Evolutionary conservation across 352 stramenopile species (phyloP).

Genomic region (Heterotrichella gracilis): DNA sequence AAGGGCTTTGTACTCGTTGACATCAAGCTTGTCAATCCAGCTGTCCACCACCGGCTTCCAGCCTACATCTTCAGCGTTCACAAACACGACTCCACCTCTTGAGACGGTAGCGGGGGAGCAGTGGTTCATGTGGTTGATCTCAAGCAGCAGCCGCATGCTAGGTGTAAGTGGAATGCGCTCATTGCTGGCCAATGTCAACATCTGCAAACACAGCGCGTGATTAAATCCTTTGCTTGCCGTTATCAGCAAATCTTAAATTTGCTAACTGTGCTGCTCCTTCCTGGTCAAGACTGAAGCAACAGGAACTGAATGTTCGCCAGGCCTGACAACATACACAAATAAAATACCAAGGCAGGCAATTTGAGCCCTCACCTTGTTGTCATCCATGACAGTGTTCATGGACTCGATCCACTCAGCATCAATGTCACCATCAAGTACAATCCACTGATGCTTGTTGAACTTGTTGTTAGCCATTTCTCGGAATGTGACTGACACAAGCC

Average conservation of each 20-base stretch:
- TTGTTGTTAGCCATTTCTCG: slow-evolving; percentile 57
- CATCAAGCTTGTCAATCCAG: slow-evolving; percentile 33
- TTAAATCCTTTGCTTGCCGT: too few species aligned
- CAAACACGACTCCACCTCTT: slow-evolving; percentile 72
- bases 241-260: too few species aligned
- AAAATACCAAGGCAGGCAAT: too few species aligned
- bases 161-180: slow-evolving; percentile 64
- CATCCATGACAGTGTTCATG: slow-evolving; percentile 87
- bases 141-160: slow-evolving; percentile 59
- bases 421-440: slow-evolving; percentile 73
- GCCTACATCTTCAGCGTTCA: slow-evolving; percentile 67
- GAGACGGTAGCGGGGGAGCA: slow-evolving; percentile 63
- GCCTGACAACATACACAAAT: too few species aligned
- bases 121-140: slow-evolving; percentile 71
- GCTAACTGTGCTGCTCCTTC: too few species aligned
- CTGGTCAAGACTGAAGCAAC: too few species aligned
- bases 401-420: slow-evolving; percentile 80
- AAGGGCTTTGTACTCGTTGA: slow-evolving; percentile 17
- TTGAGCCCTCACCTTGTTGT: slow-evolving; percentile 86
- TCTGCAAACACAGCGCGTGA: too few species aligned
- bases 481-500: slow-evolving; percentile 61
- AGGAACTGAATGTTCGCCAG: too few species aligned
- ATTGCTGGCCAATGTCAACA: slow-evolving; percentile 61
- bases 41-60: slow-evolving; percentile 65
- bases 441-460: slow-evolving; percentile 53